Percentiles rank a stretch among this genome's conserved stretches.
Conservation (phyloP, 2,329 filamentous ascomycete genomes). For the Thielaviopsis populi region DNA sequence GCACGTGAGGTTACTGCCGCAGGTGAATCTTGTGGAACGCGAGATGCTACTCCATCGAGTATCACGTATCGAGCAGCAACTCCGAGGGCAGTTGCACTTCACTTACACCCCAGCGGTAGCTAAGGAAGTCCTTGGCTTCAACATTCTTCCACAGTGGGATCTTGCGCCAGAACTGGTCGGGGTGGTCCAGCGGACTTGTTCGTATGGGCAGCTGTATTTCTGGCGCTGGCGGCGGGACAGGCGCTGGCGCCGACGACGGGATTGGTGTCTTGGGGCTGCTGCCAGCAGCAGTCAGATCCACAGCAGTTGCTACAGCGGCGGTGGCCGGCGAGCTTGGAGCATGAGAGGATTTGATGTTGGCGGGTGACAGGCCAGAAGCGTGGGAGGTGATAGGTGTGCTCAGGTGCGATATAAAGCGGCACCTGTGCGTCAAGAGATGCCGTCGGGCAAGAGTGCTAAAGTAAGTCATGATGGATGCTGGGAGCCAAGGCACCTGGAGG, state of each 20-base stretch:
- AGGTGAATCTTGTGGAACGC: not conserved
- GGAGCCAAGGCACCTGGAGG: not conserved
- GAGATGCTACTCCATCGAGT: not conserved
- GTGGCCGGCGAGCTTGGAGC: not conserved
- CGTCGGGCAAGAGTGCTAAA: not conserved
- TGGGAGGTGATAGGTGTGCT: not conserved
- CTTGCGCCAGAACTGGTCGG: slow-evolving; percentile 35
- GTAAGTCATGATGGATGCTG: not conserved
- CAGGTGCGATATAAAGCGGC: not conserved
- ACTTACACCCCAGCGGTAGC: slow-evolving; percentile 40
- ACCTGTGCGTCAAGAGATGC: not conserved
- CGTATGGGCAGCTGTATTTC: not conserved
- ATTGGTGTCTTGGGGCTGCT: not conserved
- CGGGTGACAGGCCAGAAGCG: not conserved
- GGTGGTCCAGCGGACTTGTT: not conserved
- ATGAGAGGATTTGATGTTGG: not conserved
- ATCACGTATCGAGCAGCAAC: not conserved
- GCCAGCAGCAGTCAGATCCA: not conserved
- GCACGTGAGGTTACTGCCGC: not conserved
- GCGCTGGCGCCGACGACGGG: not conserved
- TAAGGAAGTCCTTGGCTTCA: slow-evolving; percentile 33
- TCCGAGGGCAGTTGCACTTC: not conserved
- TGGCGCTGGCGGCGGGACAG: not conserved
- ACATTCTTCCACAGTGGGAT: slow-evolving; percentile 36
- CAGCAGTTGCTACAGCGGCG: too few relatives aligned